Evolutionary conservation across 1,284 basidiomycete species (phyloP).

Genomic region (Taiwanofungus camphoratus): DNA sequence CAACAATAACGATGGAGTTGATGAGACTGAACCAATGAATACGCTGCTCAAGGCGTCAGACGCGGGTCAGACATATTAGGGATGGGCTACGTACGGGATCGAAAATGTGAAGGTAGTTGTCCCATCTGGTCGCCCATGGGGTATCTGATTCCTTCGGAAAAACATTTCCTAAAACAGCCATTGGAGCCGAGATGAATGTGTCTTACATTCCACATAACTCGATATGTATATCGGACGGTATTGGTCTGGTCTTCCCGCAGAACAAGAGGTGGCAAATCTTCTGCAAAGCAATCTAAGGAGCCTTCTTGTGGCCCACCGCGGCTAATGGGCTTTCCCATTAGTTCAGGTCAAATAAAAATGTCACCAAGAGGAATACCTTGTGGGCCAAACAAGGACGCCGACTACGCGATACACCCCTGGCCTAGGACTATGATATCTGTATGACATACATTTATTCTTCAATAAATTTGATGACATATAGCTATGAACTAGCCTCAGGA

Average conservation of each 20-base stretch:
- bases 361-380: conserved; percentile 43
- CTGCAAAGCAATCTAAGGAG: conserved; percentile 29
- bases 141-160: conserved; percentile 67
- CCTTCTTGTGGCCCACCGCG: conserved; percentile 52
- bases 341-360: background rate
- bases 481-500: conserved; percentile 50
- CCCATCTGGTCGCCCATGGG: conserved; percentile 95
- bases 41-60: conserved; percentile 27
- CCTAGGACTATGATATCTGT: conserved; percentile 78
- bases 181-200: background rate
- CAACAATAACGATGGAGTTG: conserved; percentile 87
- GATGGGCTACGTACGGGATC: conserved; percentile 40
- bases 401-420: conserved; percentile 75
- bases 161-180: background rate
- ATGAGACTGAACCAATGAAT: conserved; percentile 93
- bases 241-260: conserved; percentile 62
- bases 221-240: conserved; percentile 85
- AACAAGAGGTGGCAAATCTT: conserved; percentile 39
- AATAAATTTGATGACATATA: background rate
- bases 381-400: conserved; percentile 88
- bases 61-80: conserved; percentile 5
- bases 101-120: conserved; percentile 85
- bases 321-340: conserved; percentile 33
- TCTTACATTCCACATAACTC: conserved; percentile 80
- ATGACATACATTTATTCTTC: conserved; percentile 12